phyloP scores from a whole-genome alignment of 495 filamentous ascomycete genomes.

The Terfezia boudieri region DNA sequence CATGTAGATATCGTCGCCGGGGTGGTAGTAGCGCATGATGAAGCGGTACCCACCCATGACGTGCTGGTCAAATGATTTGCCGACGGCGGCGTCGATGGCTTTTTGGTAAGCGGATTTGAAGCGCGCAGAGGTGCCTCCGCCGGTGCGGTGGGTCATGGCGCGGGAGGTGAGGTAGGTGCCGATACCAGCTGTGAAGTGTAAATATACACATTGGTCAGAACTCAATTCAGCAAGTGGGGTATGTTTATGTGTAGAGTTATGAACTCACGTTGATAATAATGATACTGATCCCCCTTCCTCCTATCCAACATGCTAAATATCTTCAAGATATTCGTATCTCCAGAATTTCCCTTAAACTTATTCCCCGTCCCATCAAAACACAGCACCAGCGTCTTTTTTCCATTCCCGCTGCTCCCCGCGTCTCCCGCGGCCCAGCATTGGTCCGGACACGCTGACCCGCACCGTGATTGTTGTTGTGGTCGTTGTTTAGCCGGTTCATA shows the following conservation, averaged over 20 bases:
- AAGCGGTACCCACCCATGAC: conserved; percentile 74
- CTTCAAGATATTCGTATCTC: conserved; percentile 76
- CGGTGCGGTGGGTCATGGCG: not conserved
- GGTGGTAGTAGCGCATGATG: conserved; percentile 63
- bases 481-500: not conserved
- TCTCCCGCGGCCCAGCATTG: not conserved
- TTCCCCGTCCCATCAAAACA: conserved; percentile 87
- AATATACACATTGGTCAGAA: conserved; percentile 20
- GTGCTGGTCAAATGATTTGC: conserved; percentile 63
- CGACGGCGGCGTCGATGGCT: conserved; percentile 65
- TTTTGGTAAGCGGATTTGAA: conserved; percentile 59
- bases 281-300: conserved; percentile 29
- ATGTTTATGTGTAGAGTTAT: not conserved
- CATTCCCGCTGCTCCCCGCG: conserved; percentile 5
- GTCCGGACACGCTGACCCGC: not conserved
- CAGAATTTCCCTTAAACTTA: conserved; percentile 58
- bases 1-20: conserved; percentile 59
- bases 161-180: conserved; percentile 49
- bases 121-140: conserved; percentile 37
- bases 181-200: conserved; percentile 36
- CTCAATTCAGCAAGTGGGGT: not conserved
- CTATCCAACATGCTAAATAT: conserved; percentile 49
- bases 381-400: conserved; percentile 38
- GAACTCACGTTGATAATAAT: conserved; percentile 6
- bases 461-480: not conserved